Evolutionary conservation across 176 grass and related monocot species (phyloP), one percentile per base, ranked within the genome.

Genomic region (Elymus sibiricus): DNA sequence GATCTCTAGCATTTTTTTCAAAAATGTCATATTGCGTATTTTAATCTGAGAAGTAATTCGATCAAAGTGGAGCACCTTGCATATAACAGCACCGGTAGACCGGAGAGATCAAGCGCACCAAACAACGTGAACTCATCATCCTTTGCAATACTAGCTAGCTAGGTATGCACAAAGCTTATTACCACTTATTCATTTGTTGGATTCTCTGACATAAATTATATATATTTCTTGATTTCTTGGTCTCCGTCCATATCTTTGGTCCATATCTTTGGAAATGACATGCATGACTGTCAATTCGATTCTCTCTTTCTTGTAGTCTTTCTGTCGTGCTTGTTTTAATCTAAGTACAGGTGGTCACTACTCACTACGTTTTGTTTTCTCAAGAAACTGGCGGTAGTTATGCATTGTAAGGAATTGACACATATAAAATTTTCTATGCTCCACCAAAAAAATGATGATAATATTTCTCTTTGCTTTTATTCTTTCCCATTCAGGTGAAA

Each of bases 261-360:
- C 43, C 72, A 75, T 75, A 75, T 76, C 72, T 76, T 31, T 46
- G 8, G 71, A 51, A 76, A 51, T 76, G 72, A 76, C 44, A 31
- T 75, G 26, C 24, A 74, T 76, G 72, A 51, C 72, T 76, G 43
- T 51, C 72, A 76, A 76, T 31, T 76, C 72, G 72, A 76, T 76
- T 73, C 70, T 29, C 72, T 21, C 72, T 76, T 74, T 74, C 42
- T 49, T 43, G 25, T 49, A 49, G 42, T 74, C 42, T 74, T 51
- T 74, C 70, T 28, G 24, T 25, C 3, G 72, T 76, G 72, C 72
- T 76, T 27, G 72, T 51, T 76, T 75, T 76, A 31, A 51, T 51
- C 47, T 21, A 19, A 17, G 47, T 75, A 21, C 26, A 51, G 8
- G 72, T 51, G 43, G 72, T 76, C 72, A 51, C 43, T 76, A 6